These are phyloP conservation scores for Candida stauntonica DNA, from an alignment of 805 yeast species.

Conservation along the genomic window DNA sequence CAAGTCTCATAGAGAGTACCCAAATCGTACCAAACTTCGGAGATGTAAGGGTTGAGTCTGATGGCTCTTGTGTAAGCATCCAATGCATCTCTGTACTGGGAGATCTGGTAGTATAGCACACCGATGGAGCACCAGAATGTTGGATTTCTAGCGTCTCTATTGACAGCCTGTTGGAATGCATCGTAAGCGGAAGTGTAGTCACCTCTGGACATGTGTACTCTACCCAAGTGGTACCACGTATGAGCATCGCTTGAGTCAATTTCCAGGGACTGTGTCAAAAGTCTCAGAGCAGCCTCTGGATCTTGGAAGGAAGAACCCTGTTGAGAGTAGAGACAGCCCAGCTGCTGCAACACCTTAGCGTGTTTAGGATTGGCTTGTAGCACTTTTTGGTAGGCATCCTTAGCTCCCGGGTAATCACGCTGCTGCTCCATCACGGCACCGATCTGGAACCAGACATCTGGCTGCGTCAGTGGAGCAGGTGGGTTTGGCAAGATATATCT, in stretches of 20 bases:
- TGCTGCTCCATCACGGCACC: constrained; percentile 94
- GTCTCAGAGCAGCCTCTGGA: constrained; percentile 75
- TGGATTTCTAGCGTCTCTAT: constrained; percentile 93
- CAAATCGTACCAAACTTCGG: constrained; percentile 98
- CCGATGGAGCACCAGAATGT: constrained; percentile 98
- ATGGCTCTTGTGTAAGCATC: constrained; percentile 98
- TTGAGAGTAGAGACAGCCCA: constrained; percentile 90
- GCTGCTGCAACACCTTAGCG: constrained; percentile 91
- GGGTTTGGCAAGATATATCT: constrained; percentile 87
- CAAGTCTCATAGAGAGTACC: constrained; percentile 97
- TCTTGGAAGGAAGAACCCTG: constrained; percentile 66
- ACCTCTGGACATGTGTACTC: constrained; percentile 94
- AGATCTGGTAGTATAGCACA: constrained; percentile 91
- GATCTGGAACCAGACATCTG: constrained; percentile 98
- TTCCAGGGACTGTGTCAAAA: constrained; percentile 82
- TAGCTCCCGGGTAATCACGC: constrained; percentile 86
- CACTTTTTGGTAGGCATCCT: constrained; percentile 93
- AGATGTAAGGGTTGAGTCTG: constrained; percentile 88
- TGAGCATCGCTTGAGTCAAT: constrained; percentile 90
- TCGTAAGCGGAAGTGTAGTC: constrained; percentile 96
- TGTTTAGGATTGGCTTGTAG: constrained; percentile 86
- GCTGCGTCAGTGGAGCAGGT: constrained; percentile 92
- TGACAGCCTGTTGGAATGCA: constrained; percentile 97
- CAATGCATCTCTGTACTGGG: constrained; percentile 93
- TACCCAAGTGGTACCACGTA: constrained; percentile 94